phyloP scores from a whole-genome alignment of 2,329 filamentous ascomycete genomes.

The Lizonia empirigonia region DNA sequence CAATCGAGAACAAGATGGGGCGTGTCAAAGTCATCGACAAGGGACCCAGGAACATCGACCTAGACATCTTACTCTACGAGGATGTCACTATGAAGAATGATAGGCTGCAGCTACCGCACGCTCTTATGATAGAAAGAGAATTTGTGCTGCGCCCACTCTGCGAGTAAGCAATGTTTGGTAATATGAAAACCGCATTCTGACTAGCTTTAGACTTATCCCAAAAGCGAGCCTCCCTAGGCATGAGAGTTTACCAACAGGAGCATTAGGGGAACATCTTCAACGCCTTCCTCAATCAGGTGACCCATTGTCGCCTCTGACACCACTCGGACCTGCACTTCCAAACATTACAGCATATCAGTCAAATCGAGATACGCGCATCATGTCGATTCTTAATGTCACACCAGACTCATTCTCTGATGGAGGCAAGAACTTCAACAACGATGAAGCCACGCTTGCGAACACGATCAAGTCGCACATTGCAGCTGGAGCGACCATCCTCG shows the following conservation, averaged over 20 bases:
- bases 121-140: slow-evolving; percentile 84
- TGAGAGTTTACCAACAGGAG: slow-evolving; percentile 54
- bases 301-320: slow-evolving; percentile 48
- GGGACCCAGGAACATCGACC: slow-evolving; percentile 89
- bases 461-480: slow-evolving; percentile 68
- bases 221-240: slow-evolving; percentile 46
- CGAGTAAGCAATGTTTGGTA: slow-evolving; percentile 61
- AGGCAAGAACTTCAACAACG: slow-evolving; percentile 58
- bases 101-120: slow-evolving; percentile 83
- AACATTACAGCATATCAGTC: slow-evolving; percentile 35
- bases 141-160: slow-evolving; percentile 89
- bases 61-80: slow-evolving; percentile 87
- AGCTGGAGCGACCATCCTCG: slow-evolving; percentile 80
- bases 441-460: slow-evolving; percentile 57
- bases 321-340: slow-evolving; percentile 42
- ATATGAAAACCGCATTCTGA: slow-evolving; percentile 12
- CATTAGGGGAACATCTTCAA: slow-evolving; percentile 41
- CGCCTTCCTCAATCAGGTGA: slow-evolving; percentile 43
- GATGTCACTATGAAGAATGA: slow-evolving; percentile 68
- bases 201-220: slow-evolving; percentile 32
- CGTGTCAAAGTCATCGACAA: slow-evolving; percentile 88
- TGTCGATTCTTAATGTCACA: slow-evolving; percentile 94
- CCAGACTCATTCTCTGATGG: slow-evolving; percentile 98
- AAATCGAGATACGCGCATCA: slow-evolving; percentile 68
- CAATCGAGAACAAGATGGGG: slow-evolving; percentile 80